A percentile compares a stretch with the other conserved stretches of the same genome.
phyloP scores from a whole-genome alignment of 192 early-diverging fungal genomes.

The Geranomyces michiganensis region DNA sequence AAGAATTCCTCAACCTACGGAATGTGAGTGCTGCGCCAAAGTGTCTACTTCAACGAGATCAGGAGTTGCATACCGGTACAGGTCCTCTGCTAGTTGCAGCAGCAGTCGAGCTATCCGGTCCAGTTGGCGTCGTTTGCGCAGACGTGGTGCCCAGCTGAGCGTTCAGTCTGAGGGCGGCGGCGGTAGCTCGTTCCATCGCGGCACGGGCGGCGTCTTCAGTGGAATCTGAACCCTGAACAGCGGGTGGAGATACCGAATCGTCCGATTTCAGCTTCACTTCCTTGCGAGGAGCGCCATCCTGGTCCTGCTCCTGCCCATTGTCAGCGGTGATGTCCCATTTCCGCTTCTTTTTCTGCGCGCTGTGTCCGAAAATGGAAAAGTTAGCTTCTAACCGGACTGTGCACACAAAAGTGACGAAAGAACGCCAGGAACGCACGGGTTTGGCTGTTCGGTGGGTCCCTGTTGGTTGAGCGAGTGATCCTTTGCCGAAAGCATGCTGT shows the following conservation, averaged over 20 bases:
- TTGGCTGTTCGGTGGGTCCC: no score
- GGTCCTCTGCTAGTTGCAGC: not conserved
- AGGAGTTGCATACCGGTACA: constrained; percentile 3
- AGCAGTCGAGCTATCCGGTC: not conserved
- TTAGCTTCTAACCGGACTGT: no score
- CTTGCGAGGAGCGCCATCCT: not conserved
- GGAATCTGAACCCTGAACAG: not conserved
- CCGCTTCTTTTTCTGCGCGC: constrained; percentile 5
- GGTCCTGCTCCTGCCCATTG: not conserved
- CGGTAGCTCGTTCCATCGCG: constrained; percentile 16
- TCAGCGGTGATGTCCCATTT: constrained; percentile 23
- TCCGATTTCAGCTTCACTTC: not conserved
- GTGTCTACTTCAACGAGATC: not conserved
- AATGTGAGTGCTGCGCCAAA: not conserved
- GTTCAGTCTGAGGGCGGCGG: not conserved
- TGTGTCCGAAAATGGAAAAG: no score
- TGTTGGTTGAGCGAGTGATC: no score
- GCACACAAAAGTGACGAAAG: no score
- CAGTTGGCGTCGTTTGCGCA: not conserved
- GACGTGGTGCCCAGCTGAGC: not conserved
- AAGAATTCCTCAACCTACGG: constrained; percentile 45
- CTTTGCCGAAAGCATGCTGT: no score
- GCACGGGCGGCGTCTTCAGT: not conserved
- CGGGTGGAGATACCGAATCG: not conserved
- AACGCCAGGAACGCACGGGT: no score